These are phyloP conservation scores for Agaricales sp. DNA, from an alignment of 1,284 basidiomycete species.

Conservation along the genomic window DNA sequence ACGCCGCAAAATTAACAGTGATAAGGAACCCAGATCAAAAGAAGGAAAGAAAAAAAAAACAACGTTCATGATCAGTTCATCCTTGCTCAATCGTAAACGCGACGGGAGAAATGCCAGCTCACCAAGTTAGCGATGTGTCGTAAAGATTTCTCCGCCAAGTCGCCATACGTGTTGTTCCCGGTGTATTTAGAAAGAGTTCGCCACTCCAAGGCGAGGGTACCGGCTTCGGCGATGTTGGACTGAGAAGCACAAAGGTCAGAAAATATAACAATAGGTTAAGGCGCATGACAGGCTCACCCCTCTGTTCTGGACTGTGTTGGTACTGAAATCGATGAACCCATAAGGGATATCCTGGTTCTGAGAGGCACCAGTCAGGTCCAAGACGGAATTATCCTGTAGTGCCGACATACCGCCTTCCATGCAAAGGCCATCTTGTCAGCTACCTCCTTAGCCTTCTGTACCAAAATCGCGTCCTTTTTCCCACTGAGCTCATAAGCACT, in stretches of 20 bases:
- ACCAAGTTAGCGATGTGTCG: not conserved
- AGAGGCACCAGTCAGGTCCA: no score
- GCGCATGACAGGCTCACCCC: not conserved
- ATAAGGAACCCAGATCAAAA: no score
- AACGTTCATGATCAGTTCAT: not conserved
- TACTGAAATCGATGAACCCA: not conserved
- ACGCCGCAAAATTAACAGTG: no score
- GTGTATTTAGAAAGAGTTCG: not conserved
- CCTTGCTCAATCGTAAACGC: not conserved
- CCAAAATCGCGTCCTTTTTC: conserved; percentile 8
- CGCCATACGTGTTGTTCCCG: not conserved
- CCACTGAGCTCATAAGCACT: conserved; percentile 25
- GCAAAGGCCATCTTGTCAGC: conserved; percentile 60
- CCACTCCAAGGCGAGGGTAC: not conserved
- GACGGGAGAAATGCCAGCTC: not conserved
- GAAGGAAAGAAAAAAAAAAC: no score
- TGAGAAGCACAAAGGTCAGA: not conserved
- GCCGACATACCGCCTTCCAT: no score
- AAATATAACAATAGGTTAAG: no score
- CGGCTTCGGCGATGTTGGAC: not conserved
- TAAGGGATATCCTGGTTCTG: not conserved
- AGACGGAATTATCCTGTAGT: no score
- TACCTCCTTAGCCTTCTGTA: not conserved
- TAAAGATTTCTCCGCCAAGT: not conserved
- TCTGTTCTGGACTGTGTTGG: not conserved